Percentiles rank a stretch among this genome's conserved stretches.
These are phyloP conservation scores for Choiromyces venosus DNA, from an alignment of 495 filamentous ascomycete species.

Conservation along the genomic window DNA sequence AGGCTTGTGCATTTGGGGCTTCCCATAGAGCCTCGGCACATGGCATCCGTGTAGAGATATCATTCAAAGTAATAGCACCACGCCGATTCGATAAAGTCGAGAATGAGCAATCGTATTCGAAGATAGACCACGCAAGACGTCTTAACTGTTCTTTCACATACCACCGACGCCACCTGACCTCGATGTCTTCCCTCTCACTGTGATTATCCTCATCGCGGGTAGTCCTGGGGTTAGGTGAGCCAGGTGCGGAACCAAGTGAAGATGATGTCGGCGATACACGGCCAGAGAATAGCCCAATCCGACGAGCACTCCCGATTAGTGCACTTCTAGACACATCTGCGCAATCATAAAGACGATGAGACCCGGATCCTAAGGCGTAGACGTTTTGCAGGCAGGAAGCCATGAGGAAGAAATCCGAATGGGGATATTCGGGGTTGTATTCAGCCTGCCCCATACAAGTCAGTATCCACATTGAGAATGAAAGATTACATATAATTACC, in stretches of 20 bases:
- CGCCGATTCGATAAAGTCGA: slow-evolving; percentile 43
- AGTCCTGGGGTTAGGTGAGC: slow-evolving; percentile 21
- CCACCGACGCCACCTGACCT: slow-evolving; percentile 41
- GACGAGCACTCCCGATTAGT: slow-evolving; percentile 42
- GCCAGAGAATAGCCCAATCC: slow-evolving; percentile 41
- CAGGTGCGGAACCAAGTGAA: slow-evolving; percentile 30
- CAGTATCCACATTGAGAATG: not conserved
- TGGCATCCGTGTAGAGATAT: slow-evolving; percentile 40
- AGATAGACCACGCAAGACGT: slow-evolving; percentile 42
- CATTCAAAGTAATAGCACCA: slow-evolving; percentile 42
- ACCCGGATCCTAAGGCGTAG: slow-evolving; percentile 42
- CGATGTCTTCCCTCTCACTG: slow-evolving; percentile 21
- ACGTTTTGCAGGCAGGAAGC: slow-evolving; percentile 43
- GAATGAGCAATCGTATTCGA: slow-evolving; percentile 43
- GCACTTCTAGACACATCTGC: slow-evolving; percentile 42
- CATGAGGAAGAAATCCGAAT: slow-evolving; percentile 41
- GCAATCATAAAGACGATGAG: slow-evolving; percentile 42
- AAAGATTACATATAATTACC: slow-evolving; percentile 25
- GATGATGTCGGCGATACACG: slow-evolving; percentile 28
- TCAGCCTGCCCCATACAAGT: slow-evolving; percentile 34
- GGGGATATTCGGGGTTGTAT: slow-evolving; percentile 36
- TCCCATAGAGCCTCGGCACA: slow-evolving; percentile 42
- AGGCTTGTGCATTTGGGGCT: slow-evolving; percentile 39
- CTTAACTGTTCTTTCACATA: slow-evolving; percentile 37
- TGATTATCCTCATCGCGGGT: slow-evolving; percentile 5